Evolutionary conservation across 78 protist genomes (phyloP).

Genomic region (Chrysochromulina tobinii): DNA sequence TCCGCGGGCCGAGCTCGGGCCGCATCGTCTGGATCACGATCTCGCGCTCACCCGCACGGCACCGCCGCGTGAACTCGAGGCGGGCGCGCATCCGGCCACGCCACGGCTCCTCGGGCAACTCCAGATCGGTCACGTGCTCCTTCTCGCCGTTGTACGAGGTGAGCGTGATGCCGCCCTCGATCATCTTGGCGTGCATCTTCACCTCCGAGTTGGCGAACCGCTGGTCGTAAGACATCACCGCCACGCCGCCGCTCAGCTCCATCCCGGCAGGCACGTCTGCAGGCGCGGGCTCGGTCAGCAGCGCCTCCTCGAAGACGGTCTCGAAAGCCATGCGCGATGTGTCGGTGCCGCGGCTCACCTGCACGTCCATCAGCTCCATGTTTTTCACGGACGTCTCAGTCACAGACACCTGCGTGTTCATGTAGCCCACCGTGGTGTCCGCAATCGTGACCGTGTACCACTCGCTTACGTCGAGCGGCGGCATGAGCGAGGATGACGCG

Average conservation of each 20-base stretch:
- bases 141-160: slow-evolving; percentile 26
- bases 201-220: slow-evolving; percentile 20
- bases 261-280: background rate
- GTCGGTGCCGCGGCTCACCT: slow-evolving; percentile 14
- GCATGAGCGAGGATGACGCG: no score
- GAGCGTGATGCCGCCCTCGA: background rate
- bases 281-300: background rate
- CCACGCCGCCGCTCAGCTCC: slow-evolving; percentile 2
- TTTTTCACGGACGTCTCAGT: background rate
- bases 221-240: slow-evolving; percentile 3
- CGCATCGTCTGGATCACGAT: slow-evolving; percentile 8
- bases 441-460: slow-evolving; percentile 12
- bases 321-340: slow-evolving; percentile 29
- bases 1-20: slow-evolving; percentile 5
- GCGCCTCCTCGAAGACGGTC: background rate
- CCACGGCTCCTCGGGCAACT: background rate
- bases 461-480: no score
- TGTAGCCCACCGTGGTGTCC: background rate
- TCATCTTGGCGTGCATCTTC: background rate
- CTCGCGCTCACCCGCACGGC: background rate
- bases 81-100: background rate
- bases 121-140: background rate
- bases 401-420: background rate
- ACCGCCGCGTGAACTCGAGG: background rate
- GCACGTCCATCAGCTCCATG: slow-evolving; percentile 21